Evolutionary conservation across 139 green algal genomes (phyloP).

Genomic region (Chlorella sp.): DNA sequence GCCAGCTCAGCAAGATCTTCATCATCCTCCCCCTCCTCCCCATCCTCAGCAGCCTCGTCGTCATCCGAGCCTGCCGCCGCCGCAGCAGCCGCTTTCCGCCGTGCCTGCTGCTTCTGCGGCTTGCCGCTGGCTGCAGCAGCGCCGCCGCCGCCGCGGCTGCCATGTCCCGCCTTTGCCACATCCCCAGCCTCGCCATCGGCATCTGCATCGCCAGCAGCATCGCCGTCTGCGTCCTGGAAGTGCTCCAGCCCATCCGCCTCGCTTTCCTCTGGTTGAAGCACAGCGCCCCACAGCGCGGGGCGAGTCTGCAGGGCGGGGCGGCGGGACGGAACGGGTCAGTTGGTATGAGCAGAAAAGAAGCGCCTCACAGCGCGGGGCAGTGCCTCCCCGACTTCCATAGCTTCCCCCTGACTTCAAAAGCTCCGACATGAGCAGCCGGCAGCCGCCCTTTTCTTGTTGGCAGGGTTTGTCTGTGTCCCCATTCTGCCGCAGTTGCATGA

Average conservation of each 20-base stretch:
- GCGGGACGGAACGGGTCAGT: background rate
- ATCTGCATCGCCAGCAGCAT: background rate
- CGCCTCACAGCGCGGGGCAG: background rate
- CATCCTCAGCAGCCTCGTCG: constrained; percentile 16
- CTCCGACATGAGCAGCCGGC: too few relatives aligned
- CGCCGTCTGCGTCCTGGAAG: constrained; percentile 68
- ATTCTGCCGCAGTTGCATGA: too few relatives aligned
- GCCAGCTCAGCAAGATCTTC: constrained; percentile 28
- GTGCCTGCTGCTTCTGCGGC: background rate
- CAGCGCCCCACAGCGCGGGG: constrained; percentile 78
- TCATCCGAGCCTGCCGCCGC: constrained; percentile 12
- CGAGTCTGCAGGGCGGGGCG: constrained; percentile 47
- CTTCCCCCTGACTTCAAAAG: too few relatives aligned
- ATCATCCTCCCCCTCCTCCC: constrained; percentile 41
- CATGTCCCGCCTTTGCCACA: background rate
- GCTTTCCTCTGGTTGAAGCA: constrained; percentile 85
- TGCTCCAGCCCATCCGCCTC: constrained; percentile 66
- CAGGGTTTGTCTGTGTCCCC: too few relatives aligned
- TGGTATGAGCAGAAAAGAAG: background rate
- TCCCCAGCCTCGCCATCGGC: background rate
- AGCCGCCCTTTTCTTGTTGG: too few relatives aligned
- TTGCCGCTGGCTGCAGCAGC: background rate
- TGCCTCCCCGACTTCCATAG: too few relatives aligned
- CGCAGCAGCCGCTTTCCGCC: background rate
- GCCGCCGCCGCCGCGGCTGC: background rate